Base-by-base conservation (phyloP, 2,329 filamentous ascomycete genomes). In the Chaetomium sp. region DNA sequence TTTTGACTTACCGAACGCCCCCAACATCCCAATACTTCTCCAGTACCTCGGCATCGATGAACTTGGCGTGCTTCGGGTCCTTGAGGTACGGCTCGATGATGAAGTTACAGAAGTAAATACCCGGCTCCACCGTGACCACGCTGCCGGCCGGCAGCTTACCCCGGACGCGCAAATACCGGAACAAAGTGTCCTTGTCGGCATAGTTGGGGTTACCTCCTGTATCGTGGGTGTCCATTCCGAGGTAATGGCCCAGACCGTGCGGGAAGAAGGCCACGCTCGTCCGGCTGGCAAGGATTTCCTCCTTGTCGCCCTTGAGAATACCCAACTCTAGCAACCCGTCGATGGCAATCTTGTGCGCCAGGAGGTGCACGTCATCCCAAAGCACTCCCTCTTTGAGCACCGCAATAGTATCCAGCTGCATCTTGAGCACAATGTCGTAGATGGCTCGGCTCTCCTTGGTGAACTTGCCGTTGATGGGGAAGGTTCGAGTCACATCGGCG, bases 41-140 rank as follows among this genome's bases (percentile, higher is more conserved):
- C 41, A 96, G 71, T 1, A 91, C 87, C 19, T 77, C 72, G 42
- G 76, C 74, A 66, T 96, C 84, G 65, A 96, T 95, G 67, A 84
- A 95, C 66, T 86, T 84, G 53, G 81, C 79, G 66, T 91, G 84
- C 48, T 82, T 79, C 0, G 87, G 82, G 61, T 91, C 84, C 48
- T 84, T 77, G 10, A 95, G 76, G 67, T 87, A 94, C 0, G 90
- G 88, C 45, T 86, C 81, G 59, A 96, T 88, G 61, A 95, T 95
- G 68, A 91, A 96, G 19, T 83, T 81, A 72, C 89, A 95, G 71
- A 96, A 96, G 73, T 96, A 96, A 60, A 92, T 85, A 48, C 94
- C 94, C 10, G 94, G 94, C 75, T 99, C 94, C 41, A 97, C 92
- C 0, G 94, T 99, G 52, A 99, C 85, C 32, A 99, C 89, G 49